Evolutionary conservation across 306 rosid genomes (phyloP).

Genomic region (Cercis canadensis): DNA sequence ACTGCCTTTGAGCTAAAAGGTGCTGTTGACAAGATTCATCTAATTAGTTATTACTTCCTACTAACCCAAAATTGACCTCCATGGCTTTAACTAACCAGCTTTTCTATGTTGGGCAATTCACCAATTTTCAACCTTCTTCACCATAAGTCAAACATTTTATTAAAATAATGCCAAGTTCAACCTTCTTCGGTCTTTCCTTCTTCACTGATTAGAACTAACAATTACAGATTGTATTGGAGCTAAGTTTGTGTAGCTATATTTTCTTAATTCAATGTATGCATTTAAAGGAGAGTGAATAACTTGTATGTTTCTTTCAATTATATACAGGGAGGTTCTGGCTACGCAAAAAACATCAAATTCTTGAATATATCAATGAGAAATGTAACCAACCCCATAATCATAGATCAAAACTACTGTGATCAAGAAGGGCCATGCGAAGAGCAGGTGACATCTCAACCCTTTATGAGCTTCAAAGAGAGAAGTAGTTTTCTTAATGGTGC

Average conservation of each 20-base stretch:
- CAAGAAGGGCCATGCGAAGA: slow-evolving; percentile 50
- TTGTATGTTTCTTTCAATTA: too few species aligned
- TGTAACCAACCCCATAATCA: slow-evolving; percentile 82
- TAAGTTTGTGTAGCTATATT: too few species aligned
- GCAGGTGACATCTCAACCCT: slow-evolving; percentile 46
- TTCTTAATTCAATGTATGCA: too few species aligned
- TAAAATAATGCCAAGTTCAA: slow-evolving; percentile 3
- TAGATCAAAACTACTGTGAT: slow-evolving; percentile 88
- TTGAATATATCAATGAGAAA: slow-evolving; percentile 62
- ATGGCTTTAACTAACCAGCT: slow-evolving; percentile 33
- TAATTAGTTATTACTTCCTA: slow-evolving; percentile 19
- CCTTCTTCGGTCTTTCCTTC: slow-evolving; percentile 25
- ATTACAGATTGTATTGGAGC: too few species aligned
- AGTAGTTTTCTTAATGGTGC: neutral
- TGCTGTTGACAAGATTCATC: neutral
- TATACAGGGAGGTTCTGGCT: slow-evolving; percentile 80
- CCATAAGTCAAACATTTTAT: slow-evolving; percentile 27
- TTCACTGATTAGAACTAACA: slow-evolving; percentile 27
- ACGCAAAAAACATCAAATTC: slow-evolving; percentile 64
- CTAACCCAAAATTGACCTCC: slow-evolving; percentile 22
- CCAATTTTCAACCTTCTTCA: slow-evolving; percentile 48
- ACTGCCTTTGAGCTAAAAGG: slow-evolving; percentile 18
- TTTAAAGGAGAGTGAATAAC: too few species aligned
- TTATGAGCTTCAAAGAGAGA: neutral
- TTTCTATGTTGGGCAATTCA: slow-evolving; percentile 18